phyloP scores from a whole-genome alignment of 768 basidiomycete genomes.

The Kwoniella botswanensis region DNA sequence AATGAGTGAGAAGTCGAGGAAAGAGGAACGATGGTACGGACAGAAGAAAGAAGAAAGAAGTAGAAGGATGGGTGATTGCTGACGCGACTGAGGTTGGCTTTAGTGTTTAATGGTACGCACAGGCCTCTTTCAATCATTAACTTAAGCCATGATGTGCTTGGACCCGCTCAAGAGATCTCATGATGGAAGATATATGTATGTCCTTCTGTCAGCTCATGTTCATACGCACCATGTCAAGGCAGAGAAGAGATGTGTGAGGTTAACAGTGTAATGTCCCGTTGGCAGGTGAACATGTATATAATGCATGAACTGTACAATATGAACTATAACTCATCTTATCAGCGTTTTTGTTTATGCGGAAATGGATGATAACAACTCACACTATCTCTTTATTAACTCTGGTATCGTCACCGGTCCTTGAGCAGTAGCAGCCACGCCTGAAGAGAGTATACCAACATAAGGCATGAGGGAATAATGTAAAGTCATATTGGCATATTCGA shows the following conservation, averaged over 20 bases:
- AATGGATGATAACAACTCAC: neutral
- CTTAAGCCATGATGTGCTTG: neutral
- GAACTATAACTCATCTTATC: neutral
- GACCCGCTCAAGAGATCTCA: neutral
- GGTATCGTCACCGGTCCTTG: conserved; percentile 42
- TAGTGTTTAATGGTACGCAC: neutral
- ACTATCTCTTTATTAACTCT: conserved; percentile 41
- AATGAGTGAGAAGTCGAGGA: neutral
- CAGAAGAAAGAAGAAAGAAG: neutral
- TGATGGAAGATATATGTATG: too few relatives aligned
- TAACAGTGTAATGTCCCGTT: too few relatives aligned
- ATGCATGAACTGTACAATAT: conserved; percentile 6
- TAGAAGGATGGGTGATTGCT: neutral
- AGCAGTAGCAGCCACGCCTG: conserved; percentile 50
- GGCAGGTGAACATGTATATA: conserved; percentile 1
- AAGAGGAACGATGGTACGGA: neutral
- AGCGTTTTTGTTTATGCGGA: neutral
- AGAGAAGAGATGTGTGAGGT: too few relatives aligned
- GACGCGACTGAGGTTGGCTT: neutral
- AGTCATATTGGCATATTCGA: conserved; percentile 46
- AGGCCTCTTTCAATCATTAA: neutral
- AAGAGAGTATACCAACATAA: conserved; percentile 47
- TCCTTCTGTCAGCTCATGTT: too few relatives aligned
- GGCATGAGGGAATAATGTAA: conserved; percentile 54
- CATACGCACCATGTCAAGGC: too few relatives aligned